phyloP scores from a whole-genome alignment of 2,329 filamentous ascomycete genomes.

The Paracoccidioides brasiliensis region DNA sequence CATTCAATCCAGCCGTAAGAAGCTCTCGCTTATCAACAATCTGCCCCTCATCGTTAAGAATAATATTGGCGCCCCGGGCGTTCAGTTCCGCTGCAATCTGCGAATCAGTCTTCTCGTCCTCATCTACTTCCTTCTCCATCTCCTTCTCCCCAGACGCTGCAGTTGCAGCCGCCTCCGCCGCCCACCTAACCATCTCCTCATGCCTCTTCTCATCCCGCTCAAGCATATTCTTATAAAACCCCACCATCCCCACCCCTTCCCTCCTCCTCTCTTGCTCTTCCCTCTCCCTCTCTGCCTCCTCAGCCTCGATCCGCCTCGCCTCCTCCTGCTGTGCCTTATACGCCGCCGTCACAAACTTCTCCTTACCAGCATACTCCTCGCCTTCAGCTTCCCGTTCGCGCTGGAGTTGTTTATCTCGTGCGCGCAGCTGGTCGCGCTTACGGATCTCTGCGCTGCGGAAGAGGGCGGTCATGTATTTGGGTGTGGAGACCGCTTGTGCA shows the following conservation, averaged over 20 bases:
- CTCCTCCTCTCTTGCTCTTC: conserved; percentile 39
- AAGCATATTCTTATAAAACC: conserved; percentile 48
- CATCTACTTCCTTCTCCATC: conserved; percentile 14
- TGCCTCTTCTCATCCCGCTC: conserved; percentile 45
- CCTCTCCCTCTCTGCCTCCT: conserved; percentile 42
- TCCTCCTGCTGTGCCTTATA: conserved; percentile 55
- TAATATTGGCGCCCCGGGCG: conserved; percentile 38
- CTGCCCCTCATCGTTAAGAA: conserved; percentile 51
- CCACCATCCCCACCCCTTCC: conserved; percentile 43
- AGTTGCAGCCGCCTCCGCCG: conserved; percentile 31
- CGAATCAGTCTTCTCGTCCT: conserved; percentile 35
- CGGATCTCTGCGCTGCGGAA: conserved; percentile 47
- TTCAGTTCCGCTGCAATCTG: conserved; percentile 45
- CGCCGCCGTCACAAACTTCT: conserved; percentile 53
- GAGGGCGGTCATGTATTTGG: conserved; percentile 49
- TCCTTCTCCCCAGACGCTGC: conserved; percentile 16
- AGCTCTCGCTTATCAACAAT: conserved; percentile 52
- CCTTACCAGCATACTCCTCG: conserved; percentile 54
- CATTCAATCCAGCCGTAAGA: conserved; percentile 48
- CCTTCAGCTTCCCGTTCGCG: conserved; percentile 51
- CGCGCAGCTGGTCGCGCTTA: conserved; percentile 50
- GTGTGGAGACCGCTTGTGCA: conserved; percentile 17
- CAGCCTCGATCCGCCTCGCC: conserved; percentile 42
- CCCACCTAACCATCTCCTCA: conserved; percentile 43
- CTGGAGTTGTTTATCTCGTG: conserved; percentile 47